These are phyloP conservation scores for Pseudohyphozyma bogoriensis DNA, from an alignment of 768 basidiomycete species.

Conservation along the genomic window DNA sequence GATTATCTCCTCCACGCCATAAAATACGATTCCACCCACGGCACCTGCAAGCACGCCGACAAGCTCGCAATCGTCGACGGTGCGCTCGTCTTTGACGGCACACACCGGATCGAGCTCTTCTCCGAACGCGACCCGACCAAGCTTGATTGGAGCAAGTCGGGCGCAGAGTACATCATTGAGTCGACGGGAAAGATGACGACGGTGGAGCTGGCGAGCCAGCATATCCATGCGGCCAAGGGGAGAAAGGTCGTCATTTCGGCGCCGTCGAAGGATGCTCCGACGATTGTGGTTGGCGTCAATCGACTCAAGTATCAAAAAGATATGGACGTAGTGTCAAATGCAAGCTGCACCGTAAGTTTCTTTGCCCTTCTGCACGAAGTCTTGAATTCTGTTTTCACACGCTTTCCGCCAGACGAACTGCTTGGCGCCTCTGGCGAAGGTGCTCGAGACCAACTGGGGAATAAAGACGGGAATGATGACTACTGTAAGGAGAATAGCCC, in stretches of 20 bases:
- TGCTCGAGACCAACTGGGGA: conserved; percentile 96
- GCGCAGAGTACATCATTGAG: conserved; percentile 90
- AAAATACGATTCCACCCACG: conserved; percentile 91
- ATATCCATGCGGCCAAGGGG: conserved; percentile 95
- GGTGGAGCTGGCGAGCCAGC: conserved; percentile 76
- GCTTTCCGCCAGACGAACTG: conserved; percentile 99
- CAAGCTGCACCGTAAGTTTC: too few relatives aligned
- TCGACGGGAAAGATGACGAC: conserved; percentile 99
- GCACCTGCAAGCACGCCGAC: conserved; percentile 77
- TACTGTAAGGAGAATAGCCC: too few relatives aligned
- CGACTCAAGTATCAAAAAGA: too few relatives aligned
- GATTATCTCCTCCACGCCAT: too few relatives aligned
- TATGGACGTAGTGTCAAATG: too few relatives aligned
- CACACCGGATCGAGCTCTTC: conserved; percentile 64
- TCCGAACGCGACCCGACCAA: conserved; percentile 74
- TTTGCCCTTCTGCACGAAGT: not conserved
- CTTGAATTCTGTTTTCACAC: conserved; percentile 83
- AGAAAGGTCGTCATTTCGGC: conserved; percentile 99
- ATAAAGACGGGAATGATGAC: too few relatives aligned
- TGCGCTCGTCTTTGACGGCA: conserved; percentile 77
- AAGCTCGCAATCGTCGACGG: conserved; percentile 73
- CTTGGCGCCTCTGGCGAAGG: conserved; percentile 96
- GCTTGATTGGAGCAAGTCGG: conserved; percentile 70
- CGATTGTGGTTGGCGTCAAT: conserved; percentile 65
- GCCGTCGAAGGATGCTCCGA: conserved; percentile 91